Base-by-base conservation (phyloP, 208 protist species). In the Leishmania guyanensis region DNA sequence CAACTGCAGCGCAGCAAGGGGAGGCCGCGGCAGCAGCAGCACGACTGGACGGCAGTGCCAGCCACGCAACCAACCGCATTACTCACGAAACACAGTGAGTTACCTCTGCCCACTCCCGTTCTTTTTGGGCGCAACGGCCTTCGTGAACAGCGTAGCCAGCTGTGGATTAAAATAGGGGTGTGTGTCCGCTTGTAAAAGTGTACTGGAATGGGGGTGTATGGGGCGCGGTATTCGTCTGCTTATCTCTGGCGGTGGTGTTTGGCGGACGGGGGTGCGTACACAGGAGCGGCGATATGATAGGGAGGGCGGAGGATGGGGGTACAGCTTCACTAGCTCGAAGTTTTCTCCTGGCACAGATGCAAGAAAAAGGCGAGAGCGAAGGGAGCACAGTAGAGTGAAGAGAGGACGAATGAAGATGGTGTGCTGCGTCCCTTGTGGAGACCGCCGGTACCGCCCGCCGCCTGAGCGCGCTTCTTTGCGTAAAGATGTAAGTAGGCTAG, bases 11-110 rank as follows among this genome's bases (percentile, higher is more conserved):
- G 69, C 69, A 54, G 39, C 16, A 53, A 9, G 14, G 36, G 51
- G 48, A n/a, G 22, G 70, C 48, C n/a, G 48, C 70, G 46, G 72
- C 72, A 62, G 69, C 46, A 22, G 69, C 69, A 46, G 60, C 51
- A 33, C 50, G 29, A 36, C 29, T 6, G 51, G 29, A n/a, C 26
- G 51, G 33, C 48, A 76, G 50, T 33, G 72, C n/a, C 48, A 39
- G 8, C 48, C 72, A 76, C 51, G 51, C 51, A 60, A 29, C 51
- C n/a, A 39, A 33, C 22, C 72, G 51, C 72, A 76, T 76, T 76
- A 73, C 43, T 43, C 69, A 54, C 69, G 22, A 14, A 20, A 73
- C 69, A 33, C 69, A 14, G 46, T 54, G 46, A 53, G 69, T 26
- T 20, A 73, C 39, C 43, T 73, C 39, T 17, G n/a, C 14, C 36